Evolutionary conservation across 202 grass and related monocot genomes (phyloP), one percentile per base, ranked within the genome.

Genomic region (Dendrocalamus latiflorus): DNA sequence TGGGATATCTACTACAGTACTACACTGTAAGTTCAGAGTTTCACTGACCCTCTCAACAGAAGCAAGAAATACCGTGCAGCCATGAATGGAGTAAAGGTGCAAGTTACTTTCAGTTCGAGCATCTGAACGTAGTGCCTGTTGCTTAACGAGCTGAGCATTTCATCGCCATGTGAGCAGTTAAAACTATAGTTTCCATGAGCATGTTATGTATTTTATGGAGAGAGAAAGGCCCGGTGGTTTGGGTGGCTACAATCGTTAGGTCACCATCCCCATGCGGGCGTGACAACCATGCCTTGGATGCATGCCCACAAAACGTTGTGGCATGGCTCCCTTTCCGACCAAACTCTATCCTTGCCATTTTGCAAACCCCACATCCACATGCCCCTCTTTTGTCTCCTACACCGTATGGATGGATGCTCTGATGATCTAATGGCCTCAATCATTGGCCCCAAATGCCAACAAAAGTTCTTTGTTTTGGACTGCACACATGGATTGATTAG

Each of bases 221-320:
- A 60, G 37, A 42, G 42, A 81, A n/a, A 16, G 24, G 21, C 14
- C 24, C 37, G 78, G 69, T 80, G 75, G 89, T 83, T 80, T 65
- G 80, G 37, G 75, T 84, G 80, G 75, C 75, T 9, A 36, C 74
- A 64, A 49, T 90, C 84, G 84, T 9, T 74, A 79, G 62, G 84
- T 76, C 84, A 75, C 26, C 68, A 80, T 64, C 84, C 76, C 63
- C 88, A 87, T 87, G 75, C 80, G 88, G 71, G 61, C 12, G 78
- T 82, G 83, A 86, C 83, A 82, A 86, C 58, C 79, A 42, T 87
- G 84, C 75, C 57, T 80, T 64, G 83, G 78, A 86, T 72, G 79
- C 79, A 74, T 68, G 79, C 72, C 79, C 72, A 77, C 85, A 82
- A 26, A 36, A 87, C 45, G 30, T 82, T 77, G 87, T 75, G 72